These are phyloP conservation scores for Podaxis mareebaensis DNA, from an alignment of 768 basidiomycete species.

Conservation along the genomic window DNA sequence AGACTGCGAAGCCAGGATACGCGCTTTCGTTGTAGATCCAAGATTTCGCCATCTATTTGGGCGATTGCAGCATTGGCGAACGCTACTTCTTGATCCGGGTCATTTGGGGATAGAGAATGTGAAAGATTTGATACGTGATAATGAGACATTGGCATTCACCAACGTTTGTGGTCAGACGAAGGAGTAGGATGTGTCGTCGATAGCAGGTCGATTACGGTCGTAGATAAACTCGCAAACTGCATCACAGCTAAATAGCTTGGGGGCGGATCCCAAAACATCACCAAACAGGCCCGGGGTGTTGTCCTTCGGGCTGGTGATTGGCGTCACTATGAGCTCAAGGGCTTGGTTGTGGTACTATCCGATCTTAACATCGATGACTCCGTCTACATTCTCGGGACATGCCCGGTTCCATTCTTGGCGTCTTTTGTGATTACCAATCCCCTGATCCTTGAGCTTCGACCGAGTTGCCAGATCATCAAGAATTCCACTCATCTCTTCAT, in stretches of 20 bases:
- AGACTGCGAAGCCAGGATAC: not conserved
- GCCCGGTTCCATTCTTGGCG: not conserved
- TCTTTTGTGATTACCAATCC: not conserved
- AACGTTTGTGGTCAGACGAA: not conserved
- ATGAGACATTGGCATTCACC: not conserved
- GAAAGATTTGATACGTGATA: not conserved
- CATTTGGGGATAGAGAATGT: not conserved
- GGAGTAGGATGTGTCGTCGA: not conserved
- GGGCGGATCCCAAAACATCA: not conserved
- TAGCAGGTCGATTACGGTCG: not conserved
- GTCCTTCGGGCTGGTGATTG: not conserved
- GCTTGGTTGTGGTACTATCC: not conserved
- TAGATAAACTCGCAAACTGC: not conserved
- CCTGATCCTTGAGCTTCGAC: not conserved
- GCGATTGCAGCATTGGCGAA: not conserved
- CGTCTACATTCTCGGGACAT: not conserved
- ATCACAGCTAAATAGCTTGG: not conserved
- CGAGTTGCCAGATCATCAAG: not conserved
- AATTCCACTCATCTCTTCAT: not conserved
- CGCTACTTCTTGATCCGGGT: not conserved
- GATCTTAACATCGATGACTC: not conserved
- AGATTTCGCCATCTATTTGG: not conserved
- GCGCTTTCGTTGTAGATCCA: not conserved
- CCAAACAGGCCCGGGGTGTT: not conserved
- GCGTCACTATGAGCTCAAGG: not conserved